Base-by-base conservation (phyloP, 1,284 basidiomycete species). In the Tilletia indica region DNA sequence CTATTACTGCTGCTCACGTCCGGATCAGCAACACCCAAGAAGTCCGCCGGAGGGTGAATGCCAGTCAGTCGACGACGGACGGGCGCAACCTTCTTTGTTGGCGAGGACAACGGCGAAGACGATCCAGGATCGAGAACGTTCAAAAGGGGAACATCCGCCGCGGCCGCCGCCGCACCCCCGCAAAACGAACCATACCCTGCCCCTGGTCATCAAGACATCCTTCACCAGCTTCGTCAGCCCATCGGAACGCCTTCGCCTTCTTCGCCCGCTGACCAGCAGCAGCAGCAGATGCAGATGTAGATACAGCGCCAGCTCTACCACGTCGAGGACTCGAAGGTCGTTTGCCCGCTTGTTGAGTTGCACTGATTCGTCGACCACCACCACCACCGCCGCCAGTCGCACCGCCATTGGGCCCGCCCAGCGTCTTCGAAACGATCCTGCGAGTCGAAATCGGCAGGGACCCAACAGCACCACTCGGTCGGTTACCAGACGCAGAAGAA, bases 181-280 rank as follows among this genome's bases (percentile, higher is more conserved):
- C 51, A 19, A 54, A 54, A 9, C 19, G 51, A 11, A 54, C n/a
- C 19, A 54, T 19, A 1, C 51, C 51, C 21, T 25, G 51, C 1
- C 89, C 89, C 36, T 88, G 88, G 78, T 93, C 92, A 76, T 92
- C 91, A 64, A 95, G 85, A 66, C 89, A 87, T 9, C 93, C 93
- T 81, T 91, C 91, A 5, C 93, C 93, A 4, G 88, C 92, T 82
- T 94, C 91, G 79, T 96, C 93, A 70, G 88, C 89, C 93, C 93
- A 96, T 79, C 94, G 90, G 19, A 96, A 92, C 70, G 89, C 91
- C 85, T 95, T 95, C 82, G 73, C 73, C 67, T 75, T 74, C 36
- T 34, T 9, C 42, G 34, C n/a, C 42, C 42, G 42, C 42, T 45
- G 42, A 3, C 42, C 42, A 8, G 42, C 42, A 45, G 42, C 42